Percentiles rank a stretch among this genome's conserved stretches.
Evolutionary conservation across 495 filamentous ascomycete genomes (phyloP).

Genomic region (Venustampulla echinocandica): DNA sequence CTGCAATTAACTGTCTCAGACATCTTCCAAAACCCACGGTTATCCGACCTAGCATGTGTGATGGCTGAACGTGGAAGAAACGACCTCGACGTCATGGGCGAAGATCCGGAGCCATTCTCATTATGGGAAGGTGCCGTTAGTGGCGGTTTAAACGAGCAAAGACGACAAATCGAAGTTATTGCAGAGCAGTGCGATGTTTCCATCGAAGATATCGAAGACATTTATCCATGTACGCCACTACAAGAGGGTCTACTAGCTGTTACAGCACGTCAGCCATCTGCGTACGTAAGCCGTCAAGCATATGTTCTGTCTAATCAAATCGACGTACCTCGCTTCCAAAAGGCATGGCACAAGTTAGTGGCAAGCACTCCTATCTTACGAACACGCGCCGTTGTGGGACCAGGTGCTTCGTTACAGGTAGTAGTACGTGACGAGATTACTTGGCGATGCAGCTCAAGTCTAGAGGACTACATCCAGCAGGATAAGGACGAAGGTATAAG

Average conservation of each 20-base stretch:
- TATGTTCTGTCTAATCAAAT: slow-evolving; percentile 33
- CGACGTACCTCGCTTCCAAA: slow-evolving; percentile 35
- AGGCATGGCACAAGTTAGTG: slow-evolving; percentile 34
- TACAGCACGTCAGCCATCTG: slow-evolving; percentile 30
- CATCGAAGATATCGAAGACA: slow-evolving; percentile 37
- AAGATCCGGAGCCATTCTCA: not conserved
- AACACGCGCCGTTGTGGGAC: not conserved
- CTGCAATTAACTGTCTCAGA: slow-evolving; percentile 35
- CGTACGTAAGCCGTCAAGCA: slow-evolving; percentile 36
- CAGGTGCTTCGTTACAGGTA: not conserved
- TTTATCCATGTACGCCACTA: slow-evolving; percentile 51
- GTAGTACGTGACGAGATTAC: not conserved
- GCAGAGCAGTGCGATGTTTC: slow-evolving; percentile 35
- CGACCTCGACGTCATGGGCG: not conserved
- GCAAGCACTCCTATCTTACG: not conserved
- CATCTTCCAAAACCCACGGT: slow-evolving; percentile 39
- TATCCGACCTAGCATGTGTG: slow-evolving; percentile 26
- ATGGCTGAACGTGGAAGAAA: not conserved
- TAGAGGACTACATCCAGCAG: not conserved
- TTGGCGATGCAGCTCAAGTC: not conserved
- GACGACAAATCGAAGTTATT: slow-evolving; percentile 34
- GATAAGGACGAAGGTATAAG: not conserved
- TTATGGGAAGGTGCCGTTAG: not conserved
- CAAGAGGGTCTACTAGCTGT: slow-evolving; percentile 44
- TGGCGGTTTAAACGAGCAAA: slow-evolving; percentile 9